phyloP scores from a whole-genome alignment of 2,329 filamentous ascomycete genomes.

The Metarhizium guizhouense region DNA sequence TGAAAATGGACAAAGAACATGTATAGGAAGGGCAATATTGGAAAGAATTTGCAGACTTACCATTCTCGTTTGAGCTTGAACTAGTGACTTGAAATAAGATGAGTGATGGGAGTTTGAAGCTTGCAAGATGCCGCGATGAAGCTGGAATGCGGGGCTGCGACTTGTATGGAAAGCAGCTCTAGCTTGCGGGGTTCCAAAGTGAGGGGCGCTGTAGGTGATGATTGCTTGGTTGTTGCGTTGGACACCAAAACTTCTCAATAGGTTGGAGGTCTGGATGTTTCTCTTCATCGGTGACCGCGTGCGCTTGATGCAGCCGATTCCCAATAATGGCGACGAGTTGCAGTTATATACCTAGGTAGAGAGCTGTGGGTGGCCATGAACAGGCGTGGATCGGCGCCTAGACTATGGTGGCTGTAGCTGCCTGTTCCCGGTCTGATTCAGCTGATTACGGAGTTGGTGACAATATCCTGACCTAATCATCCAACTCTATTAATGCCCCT shows the following conservation, averaged over 20 bases:
- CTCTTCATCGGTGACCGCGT: neutral
- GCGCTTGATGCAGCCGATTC: neutral
- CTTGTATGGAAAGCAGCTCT: neutral
- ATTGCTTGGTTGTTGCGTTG: neutral
- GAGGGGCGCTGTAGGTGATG: neutral
- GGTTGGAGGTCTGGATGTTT: neutral
- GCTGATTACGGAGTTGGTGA: neutral
- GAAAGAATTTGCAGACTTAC: neutral
- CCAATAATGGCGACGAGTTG: neutral
- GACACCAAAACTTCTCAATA: neutral
- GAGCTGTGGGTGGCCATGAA: neutral
- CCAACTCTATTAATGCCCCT: neutral
- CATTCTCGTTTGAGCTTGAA: conserved; percentile 2
- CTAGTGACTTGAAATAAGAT: neutral
- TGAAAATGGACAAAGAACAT: neutral
- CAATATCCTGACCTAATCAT: conserved; percentile 1
- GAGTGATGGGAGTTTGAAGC: neutral
- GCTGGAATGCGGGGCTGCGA: neutral
- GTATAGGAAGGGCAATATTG: too few relatives aligned
- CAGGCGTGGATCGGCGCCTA: neutral
- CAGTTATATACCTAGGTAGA: neutral
- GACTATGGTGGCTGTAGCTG: neutral
- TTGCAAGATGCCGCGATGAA: neutral
- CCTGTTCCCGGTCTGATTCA: neutral
- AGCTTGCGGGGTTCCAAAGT: neutral